Evolutionary conservation across 768 basidiomycete genomes (phyloP).

Genomic region (Lentinus brumalis): DNA sequence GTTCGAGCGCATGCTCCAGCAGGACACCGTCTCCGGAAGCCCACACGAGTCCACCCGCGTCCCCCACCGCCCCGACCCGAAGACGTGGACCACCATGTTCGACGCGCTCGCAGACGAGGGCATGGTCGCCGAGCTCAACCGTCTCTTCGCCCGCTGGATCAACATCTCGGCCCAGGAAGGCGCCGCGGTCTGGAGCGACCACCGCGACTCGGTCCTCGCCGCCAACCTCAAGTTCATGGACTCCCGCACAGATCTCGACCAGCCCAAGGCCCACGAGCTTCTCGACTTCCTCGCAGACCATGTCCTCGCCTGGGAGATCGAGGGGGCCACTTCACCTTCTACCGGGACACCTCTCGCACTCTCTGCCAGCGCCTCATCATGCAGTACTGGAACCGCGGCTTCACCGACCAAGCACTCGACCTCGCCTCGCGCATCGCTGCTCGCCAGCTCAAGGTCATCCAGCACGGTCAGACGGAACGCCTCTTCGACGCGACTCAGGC

Average conservation of each 20-base stretch:
- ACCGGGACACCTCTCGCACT: conserved; percentile 16
- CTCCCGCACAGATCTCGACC: conserved; percentile 9
- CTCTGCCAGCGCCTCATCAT: conserved; percentile 20
- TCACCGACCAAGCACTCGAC: conserved; percentile 27
- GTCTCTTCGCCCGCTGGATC: conserved; percentile 47
- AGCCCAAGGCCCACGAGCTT: conserved; percentile 15
- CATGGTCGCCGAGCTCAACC: conserved; percentile 57
- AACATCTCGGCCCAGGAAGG: conserved; percentile 38
- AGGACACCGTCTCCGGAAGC: conserved; percentile 21
- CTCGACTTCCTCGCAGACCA: conserved; percentile 33
- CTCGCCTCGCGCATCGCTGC: conserved; percentile 23
- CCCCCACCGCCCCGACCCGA: conserved; percentile 52
- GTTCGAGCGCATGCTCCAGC: conserved; percentile 64
- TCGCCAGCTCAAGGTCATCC: conserved; percentile 11
- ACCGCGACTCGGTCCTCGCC: conserved; percentile 45
- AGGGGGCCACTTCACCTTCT: conserved; percentile 13
- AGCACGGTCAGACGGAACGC: conserved; percentile 11
- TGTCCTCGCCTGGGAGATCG: conserved; percentile 14
- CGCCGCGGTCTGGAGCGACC: conserved; percentile 6
- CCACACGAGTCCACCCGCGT: conserved; percentile 45
- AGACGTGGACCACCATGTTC: conserved; percentile 63
- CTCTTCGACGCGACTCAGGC: conserved; percentile 13
- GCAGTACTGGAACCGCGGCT: conserved; percentile 26
- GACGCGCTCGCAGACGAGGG: conserved; percentile 52
- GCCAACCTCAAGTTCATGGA: conserved; percentile 42